Percentiles rank a stretch among this genome's conserved stretches.
Conservation (phyloP, 1,284 basidiomycete genomes). For the Bondarzewia mesenterica region DNA sequence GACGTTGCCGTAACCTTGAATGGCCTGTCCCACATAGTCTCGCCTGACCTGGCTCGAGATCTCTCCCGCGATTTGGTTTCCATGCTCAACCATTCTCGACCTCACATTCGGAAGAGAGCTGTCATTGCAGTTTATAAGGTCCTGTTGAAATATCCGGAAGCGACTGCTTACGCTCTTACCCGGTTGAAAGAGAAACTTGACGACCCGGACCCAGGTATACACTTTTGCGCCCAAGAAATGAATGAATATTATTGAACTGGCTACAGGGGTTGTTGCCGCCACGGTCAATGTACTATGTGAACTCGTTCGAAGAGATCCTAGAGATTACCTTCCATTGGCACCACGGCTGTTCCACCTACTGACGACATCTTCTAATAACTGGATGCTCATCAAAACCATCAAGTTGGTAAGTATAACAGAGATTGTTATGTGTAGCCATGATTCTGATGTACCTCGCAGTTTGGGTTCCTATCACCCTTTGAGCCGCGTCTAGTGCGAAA, state of each 20-base stretch:
- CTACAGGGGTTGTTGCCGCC: slow-evolving; percentile 80
- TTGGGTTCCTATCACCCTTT: slow-evolving; percentile 83
- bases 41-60: slow-evolving; percentile 83
- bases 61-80: slow-evolving; percentile 81
- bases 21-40: slow-evolving; percentile 84
- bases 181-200: slow-evolving; percentile 79
- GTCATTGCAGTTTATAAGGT: slow-evolving; percentile 78
- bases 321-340: slow-evolving; percentile 76
- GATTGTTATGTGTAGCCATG: slow-evolving; percentile 6
- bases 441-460: slow-evolving; percentile 38
- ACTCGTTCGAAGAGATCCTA: slow-evolving; percentile 73
- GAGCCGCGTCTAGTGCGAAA: slow-evolving; percentile 94
- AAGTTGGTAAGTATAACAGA: slow-evolving; percentile 64
- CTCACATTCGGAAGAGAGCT: slow-evolving; percentile 85
- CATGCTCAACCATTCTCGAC: slow-evolving; percentile 87
- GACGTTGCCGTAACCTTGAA: slow-evolving; percentile 82
- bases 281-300: slow-evolving; percentile 95
- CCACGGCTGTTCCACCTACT: slow-evolving; percentile 94
- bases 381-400: slow-evolving; percentile 99
- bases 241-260: background rate
- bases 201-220: slow-evolving; percentile 75
- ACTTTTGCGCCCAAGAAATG: background rate
- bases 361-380: slow-evolving; percentile 94
- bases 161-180: slow-evolving; percentile 54
- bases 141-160: slow-evolving; percentile 74